Base-by-base conservation (phyloP, 768 basidiomycete species). In the Rhizopogon vinicolor region DNA sequence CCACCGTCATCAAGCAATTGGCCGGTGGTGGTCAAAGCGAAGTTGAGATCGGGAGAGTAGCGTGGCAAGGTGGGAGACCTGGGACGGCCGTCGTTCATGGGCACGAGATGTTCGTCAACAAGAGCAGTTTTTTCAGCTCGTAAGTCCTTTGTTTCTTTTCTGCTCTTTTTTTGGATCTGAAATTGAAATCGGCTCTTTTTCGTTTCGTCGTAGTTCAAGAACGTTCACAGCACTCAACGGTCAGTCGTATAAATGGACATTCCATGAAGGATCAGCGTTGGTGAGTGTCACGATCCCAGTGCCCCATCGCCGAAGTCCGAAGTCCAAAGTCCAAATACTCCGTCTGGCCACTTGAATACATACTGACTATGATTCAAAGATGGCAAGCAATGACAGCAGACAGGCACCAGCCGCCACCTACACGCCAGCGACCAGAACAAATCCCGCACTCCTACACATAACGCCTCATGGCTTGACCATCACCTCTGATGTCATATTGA, bases 151-250 rank as follows among this genome's bases (percentile, higher is more conserved):
- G 39, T 22, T 39, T 1, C 1, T 12, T 18, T 14, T 19, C 22
- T 22, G 44, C 19, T 13, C n/a, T 19, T 35, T 50, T 35, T 16
- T 25, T 25, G 25, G 33, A 43, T 16, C 41, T 41, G 37, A 33
- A 41, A 37, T 14, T 7, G 4, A 35, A 35, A 35, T 13, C 12
- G 14, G 5, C 19, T 51, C 31, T 19, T 53, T 14, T 31, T 31
- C 31, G 31, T 31, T 8, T 37, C 3, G 5, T 37, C 14, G 52
- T 46, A 69, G 68, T 49, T 71, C 68, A 37, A 60, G 68, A 29
- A 70, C 70, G 44, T 69, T 69, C 41, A 69, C 62, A 41, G 70
- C 68, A 25, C 61, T 71, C 60, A 69, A 69, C 44, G 68, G 68
- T 16, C 66, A 69, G 42, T 66, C 68, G 6, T 69, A 69, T 54